Conservation (phyloP, 1,284 basidiomycete genomes). For the Vanrija humicola region DNA sequence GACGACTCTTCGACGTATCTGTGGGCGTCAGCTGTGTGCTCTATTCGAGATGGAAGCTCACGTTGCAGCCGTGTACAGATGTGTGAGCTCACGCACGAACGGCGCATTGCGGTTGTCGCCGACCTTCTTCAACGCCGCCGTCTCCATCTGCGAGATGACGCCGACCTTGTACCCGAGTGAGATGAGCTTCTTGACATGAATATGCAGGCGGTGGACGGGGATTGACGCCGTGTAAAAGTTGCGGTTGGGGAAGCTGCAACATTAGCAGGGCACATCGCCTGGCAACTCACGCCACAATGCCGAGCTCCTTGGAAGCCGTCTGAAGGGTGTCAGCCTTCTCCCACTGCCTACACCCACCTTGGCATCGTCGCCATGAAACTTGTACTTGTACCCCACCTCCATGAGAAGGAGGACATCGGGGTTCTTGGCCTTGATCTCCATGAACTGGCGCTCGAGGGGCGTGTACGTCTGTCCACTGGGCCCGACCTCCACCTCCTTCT, state of each 20-base stretch:
- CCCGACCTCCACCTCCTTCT: slow-evolving; percentile 58
- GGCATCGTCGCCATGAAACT: slow-evolving; percentile 86
- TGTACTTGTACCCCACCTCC: slow-evolving; percentile 84
- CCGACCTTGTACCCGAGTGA: slow-evolving; percentile 86
- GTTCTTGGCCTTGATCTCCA: slow-evolving; percentile 67
- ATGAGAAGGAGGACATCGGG: slow-evolving; percentile 75
- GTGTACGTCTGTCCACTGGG: slow-evolving; percentile 76
- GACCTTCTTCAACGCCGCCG: slow-evolving; percentile 89
- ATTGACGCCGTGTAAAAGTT: slow-evolving; percentile 82
- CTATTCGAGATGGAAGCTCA: slow-evolving; percentile 40
- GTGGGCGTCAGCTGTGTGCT: slow-evolving; percentile 26
- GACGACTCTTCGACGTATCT: slow-evolving; percentile 48
- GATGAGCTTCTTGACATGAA: slow-evolving; percentile 88
- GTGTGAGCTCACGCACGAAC: slow-evolving; percentile 75
- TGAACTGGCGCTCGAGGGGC: slow-evolving; percentile 74
- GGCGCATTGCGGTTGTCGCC: slow-evolving; percentile 75
- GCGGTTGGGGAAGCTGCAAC: slow-evolving; percentile 58
- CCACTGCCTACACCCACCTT: slow-evolving; percentile 52
- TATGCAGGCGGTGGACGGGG: slow-evolving; percentile 70
- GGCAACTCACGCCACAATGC: slow-evolving; percentile 58
- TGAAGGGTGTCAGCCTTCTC: slow-evolving; percentile 32
- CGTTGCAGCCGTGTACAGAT: slow-evolving; percentile 85
- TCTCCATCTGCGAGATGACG: slow-evolving; percentile 87
- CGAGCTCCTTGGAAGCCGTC: slow-evolving; percentile 74
- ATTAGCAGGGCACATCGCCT: neutral